Evolutionary conservation across 495 filamentous ascomycete genomes (phyloP).

Genomic region (Hypoxylon rickii): DNA sequence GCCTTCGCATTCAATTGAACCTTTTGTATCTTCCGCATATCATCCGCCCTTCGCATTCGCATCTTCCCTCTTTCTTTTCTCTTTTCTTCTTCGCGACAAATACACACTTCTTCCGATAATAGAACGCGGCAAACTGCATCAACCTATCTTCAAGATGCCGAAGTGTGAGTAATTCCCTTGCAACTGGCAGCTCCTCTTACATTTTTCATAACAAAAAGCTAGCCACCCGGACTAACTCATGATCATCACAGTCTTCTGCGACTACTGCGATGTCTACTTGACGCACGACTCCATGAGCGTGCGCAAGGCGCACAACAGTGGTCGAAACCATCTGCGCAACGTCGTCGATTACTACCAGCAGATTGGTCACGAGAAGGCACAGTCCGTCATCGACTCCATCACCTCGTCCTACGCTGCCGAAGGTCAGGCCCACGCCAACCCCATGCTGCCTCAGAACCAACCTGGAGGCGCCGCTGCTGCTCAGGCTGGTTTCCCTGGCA

Average conservation of each 20-base stretch:
- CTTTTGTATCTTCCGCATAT: slow-evolving; percentile 17
- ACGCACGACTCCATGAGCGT: slow-evolving; percentile 99
- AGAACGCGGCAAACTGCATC: slow-evolving; percentile 6
- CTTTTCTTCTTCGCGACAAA: slow-evolving; percentile 4
- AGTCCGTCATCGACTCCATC: slow-evolving; percentile 96
- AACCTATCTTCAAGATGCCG: slow-evolving; percentile 46
- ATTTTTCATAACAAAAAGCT: not conserved
- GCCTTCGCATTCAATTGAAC: too few species aligned
- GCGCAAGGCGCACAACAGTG: slow-evolving; percentile 96
- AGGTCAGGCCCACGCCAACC: slow-evolving; percentile 83
- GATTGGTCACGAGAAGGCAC: slow-evolving; percentile 97
- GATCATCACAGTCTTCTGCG: slow-evolving; percentile 64
- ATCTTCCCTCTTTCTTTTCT: slow-evolving; percentile 7
- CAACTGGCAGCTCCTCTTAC: not conserved
- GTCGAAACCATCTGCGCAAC: slow-evolving; percentile 94
- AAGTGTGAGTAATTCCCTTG: slow-evolving; percentile 38
- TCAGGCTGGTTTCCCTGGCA: slow-evolving; percentile 35
- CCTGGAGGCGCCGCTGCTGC: slow-evolving; percentile 56
- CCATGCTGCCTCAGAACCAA: slow-evolving; percentile 70
- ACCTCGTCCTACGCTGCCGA: slow-evolving; percentile 93
- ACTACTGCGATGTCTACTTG: slow-evolving; percentile 99
- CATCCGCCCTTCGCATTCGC: slow-evolving; percentile 5
- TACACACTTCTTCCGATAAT: slow-evolving; percentile 1
- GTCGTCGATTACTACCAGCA: slow-evolving; percentile 99
- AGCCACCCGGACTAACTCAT: slow-evolving; percentile 5